phyloP scores from a whole-genome alignment of 2,329 filamentous ascomycete genomes.

The Exophiala sp. region DNA sequence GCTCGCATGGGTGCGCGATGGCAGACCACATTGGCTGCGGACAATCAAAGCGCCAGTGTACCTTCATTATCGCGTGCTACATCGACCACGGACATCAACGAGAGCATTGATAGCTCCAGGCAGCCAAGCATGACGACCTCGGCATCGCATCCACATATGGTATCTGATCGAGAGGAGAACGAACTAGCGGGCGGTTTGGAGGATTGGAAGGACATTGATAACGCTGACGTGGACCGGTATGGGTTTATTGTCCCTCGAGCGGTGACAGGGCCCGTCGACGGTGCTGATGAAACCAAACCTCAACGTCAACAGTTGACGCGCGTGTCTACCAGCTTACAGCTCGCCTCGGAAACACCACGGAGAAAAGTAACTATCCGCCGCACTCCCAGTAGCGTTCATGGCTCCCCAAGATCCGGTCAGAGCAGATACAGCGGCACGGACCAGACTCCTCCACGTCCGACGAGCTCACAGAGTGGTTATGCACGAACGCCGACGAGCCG shows the following conservation, averaged over 20 bases:
- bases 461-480: constrained; percentile 37
- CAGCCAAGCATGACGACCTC: constrained; percentile 14
- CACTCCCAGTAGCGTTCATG: constrained; percentile 46
- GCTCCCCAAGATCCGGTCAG: constrained; percentile 38
- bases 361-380: constrained; percentile 52
- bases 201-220: constrained; percentile 61
- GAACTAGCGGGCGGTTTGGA: constrained; percentile 63
- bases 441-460: constrained; percentile 32
- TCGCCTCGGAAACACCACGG: constrained; percentile 55
- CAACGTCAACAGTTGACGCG: constrained; percentile 51
- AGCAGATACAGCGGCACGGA: constrained; percentile 31
- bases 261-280: constrained; percentile 22
- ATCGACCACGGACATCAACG: constrained; percentile 28
- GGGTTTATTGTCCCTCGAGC: constrained; percentile 53
- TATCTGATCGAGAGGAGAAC: constrained; percentile 44
- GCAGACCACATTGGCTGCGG: constrained; percentile 34
- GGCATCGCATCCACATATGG: constrained; percentile 8
- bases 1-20: constrained; percentile 40
- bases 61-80: constrained; percentile 30
- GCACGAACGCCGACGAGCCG: constrained; percentile 37
- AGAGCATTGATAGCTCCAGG: constrained; percentile 11
- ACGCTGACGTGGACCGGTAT: constrained; percentile 60
- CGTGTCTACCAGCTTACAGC: constrained; percentile 57
- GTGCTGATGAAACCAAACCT: constrained; percentile 28
- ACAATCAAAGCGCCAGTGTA: constrained; percentile 32